Evolutionary conservation across 2,329 filamentous ascomycete species (phyloP), one percentile per base, ranked within the genome.

Genomic region (Periconia digitata): DNA sequence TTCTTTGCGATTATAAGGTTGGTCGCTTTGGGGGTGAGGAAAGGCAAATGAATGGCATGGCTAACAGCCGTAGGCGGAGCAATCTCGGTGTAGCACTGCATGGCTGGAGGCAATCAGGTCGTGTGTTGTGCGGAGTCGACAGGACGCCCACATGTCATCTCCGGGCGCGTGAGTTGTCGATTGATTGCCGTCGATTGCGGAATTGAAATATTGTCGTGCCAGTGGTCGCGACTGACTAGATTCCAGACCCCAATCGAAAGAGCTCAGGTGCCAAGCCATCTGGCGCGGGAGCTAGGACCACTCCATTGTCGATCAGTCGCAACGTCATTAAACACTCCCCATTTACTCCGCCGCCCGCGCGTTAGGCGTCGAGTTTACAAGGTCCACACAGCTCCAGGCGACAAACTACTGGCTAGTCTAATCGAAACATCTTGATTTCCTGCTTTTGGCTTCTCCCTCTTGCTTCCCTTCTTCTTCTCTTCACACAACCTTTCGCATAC

Each of bases 61-160:
- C 90, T 92, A 74, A 97, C 91, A 70, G 92, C 92, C 71, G 92
- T 95, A 46, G 94, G 92, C 77, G 92, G 89, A 72, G 90, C 85
- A 71, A 99, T 81, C 80, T 99, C 94, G 67, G 90, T 92, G 76
- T 97, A 97, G 80, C 90, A 95, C 83, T 97, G 92, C 92, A 97
- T 97, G 48, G 29, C 38, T 37, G 35, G 42, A 32, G 27, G 27
- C n/a, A 15, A 32, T 32, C 27, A 32, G 27, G 27, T 10, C 8
- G 8, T 32, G 10, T 32, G 27, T 10, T 4, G 27, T 43, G 35
- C 3, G 23, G 37, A 21, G 22, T 24, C 23, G 32, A 43, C 40
- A 27, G 35, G 37, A 17, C 34, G 48, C 7, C 54, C 44, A 41
- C 50, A 50, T 50, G 48, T 56, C 62, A 65, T 64, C 41, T 46